Evolutionary conservation across 2,329 filamentous ascomycete species (phyloP).

Genomic region (Helotiales sp.): DNA sequence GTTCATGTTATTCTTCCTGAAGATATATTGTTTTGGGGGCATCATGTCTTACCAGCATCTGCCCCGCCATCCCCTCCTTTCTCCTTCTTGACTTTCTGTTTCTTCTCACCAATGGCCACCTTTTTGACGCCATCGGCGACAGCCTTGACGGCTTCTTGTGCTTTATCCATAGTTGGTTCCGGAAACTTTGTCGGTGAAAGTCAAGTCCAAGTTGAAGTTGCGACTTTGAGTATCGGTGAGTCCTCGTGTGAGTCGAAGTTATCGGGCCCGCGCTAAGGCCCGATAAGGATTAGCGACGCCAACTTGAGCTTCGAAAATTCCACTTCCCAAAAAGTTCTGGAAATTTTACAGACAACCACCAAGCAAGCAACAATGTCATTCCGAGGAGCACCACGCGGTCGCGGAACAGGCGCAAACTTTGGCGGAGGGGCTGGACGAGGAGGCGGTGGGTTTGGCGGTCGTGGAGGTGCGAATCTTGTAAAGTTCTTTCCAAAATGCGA

Average conservation of each 20-base stretch:
- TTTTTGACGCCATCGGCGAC: slow-evolving; percentile 65
- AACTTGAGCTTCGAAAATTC: slow-evolving; percentile 23
- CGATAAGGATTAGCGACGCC: slow-evolving; percentile 13
- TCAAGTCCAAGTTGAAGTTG: slow-evolving; percentile 17
- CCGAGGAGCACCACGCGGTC: slow-evolving; percentile 63
- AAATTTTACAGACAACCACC: slow-evolving; percentile 40
- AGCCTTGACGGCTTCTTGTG: slow-evolving; percentile 53
- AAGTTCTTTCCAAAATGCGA: slow-evolving; percentile 18
- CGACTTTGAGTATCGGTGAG: slow-evolving; percentile 5
- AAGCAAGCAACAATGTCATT: slow-evolving; percentile 47
- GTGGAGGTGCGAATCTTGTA: slow-evolving; percentile 43
- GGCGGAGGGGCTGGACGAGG: slow-evolving; percentile 58
- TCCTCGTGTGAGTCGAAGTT: slow-evolving; percentile 13
- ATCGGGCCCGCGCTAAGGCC: slow-evolving; percentile 7
- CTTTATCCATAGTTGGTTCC: slow-evolving; percentile 52
- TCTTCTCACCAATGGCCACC: slow-evolving; percentile 54
- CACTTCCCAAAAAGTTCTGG: slow-evolving; percentile 11
- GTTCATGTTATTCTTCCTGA: slow-evolving; percentile 5
- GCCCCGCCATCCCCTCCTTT: slow-evolving; percentile 53
- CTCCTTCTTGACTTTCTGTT: slow-evolving; percentile 53
- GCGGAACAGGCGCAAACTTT: slow-evolving; percentile 54
- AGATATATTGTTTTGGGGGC: slow-evolving; percentile 5
- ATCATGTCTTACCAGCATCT: slow-evolving; percentile 14
- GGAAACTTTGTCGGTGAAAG: slow-evolving; percentile 22
- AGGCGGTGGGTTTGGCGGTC: slow-evolving; percentile 52